Percentiles rank a stretch among this genome's conserved stretches.
Conservation (phyloP, 768 basidiomycete genomes). For the Amanita muscaria region DNA sequence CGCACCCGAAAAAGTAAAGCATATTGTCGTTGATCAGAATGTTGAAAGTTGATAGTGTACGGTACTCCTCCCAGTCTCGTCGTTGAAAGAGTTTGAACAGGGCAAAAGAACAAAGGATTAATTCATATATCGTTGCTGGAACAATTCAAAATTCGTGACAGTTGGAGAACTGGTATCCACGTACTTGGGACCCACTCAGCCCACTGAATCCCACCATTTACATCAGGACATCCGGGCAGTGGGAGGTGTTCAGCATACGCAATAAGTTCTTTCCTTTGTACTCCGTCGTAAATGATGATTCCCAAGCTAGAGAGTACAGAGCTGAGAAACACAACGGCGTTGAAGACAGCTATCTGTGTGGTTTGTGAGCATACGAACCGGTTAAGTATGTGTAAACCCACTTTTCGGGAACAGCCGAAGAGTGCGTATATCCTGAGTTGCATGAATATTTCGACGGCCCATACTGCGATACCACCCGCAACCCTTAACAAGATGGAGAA, state of each 20-base stretch:
- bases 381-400: slow-evolving; percentile 11
- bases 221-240: slow-evolving; percentile 32
- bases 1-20: slow-evolving; percentile 28
- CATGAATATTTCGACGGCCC: slow-evolving; percentile 43
- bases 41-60: slow-evolving; percentile 10
- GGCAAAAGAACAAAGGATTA: slow-evolving; percentile 31
- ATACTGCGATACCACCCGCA: slow-evolving; percentile 34
- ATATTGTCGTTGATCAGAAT: slow-evolving; percentile 31
- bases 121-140: slow-evolving; percentile 31
- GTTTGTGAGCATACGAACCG: background rate
- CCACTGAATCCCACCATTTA: slow-evolving; percentile 36
- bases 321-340: slow-evolving; percentile 28
- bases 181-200: slow-evolving; percentile 29
- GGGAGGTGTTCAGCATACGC: slow-evolving; percentile 26
- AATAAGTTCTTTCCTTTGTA: slow-evolving; percentile 27
- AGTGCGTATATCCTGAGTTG: slow-evolving; percentile 37
- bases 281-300: slow-evolving; percentile 30
- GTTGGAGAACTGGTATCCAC: background rate
- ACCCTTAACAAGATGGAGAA: slow-evolving; percentile 35
- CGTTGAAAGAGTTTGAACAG: slow-evolving; percentile 23
- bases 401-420: slow-evolving; percentile 31
- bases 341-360: slow-evolving; percentile 28
- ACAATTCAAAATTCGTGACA: background rate
- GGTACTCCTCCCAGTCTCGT: slow-evolving; percentile 10
- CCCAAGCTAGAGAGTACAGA: slow-evolving; percentile 33